Base-by-base conservation (phyloP, 495 filamentous ascomycete genomes). In the Neurospora hispaniola region DNA sequence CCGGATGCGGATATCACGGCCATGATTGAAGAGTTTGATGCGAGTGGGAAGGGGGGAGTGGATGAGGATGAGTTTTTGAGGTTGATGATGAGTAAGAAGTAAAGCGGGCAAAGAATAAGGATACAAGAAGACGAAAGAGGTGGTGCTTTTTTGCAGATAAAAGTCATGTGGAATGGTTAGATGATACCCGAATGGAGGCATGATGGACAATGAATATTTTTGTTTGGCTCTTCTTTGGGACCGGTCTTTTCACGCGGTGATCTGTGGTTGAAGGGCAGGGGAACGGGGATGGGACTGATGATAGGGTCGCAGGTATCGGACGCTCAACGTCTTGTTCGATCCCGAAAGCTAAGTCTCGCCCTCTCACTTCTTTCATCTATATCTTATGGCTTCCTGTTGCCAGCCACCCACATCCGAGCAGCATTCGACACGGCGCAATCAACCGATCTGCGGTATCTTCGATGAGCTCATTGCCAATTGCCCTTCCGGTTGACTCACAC, bases 1-100 rank as follows among this genome's bases (percentile, higher is more conserved):
- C 93, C 96, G 78, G 94, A 99, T 78, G 93, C 96, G 75, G 95
- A 99, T 82, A 82, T 99, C 59, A 85, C 86, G 73, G 93, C 95
- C 78, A 99, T 99, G 96, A 93, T 99, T 84, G 94, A 97, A 82
- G 96, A 99, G 84, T 99, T 99, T 87, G 96, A 99, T 85, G 84
- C 97, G 72, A 92, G 95, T 80, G 94, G 93, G 0, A 94, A 96
- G 76, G 93, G 93, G 7, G 93, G 90, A 75, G 96, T 98, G 72
- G 92, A 89, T 75, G 85, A 90, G 77, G 95, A 98, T 73, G 95
- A 96, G 81, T 98, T 98, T 86, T 86, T 97, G 73, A 77, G 79
- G 78, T 71, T 81, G 78, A 81, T 81, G 79, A 74, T 81, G 79
- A 76, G 75, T 27, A 81, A 81, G 73, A 81, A 75, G 27, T 75